A percentile compares a stretch with the other conserved stretches of the same genome.
phyloP scores from a whole-genome alignment of 148 eudicot species.

The Rhododendron henanense region DNA sequence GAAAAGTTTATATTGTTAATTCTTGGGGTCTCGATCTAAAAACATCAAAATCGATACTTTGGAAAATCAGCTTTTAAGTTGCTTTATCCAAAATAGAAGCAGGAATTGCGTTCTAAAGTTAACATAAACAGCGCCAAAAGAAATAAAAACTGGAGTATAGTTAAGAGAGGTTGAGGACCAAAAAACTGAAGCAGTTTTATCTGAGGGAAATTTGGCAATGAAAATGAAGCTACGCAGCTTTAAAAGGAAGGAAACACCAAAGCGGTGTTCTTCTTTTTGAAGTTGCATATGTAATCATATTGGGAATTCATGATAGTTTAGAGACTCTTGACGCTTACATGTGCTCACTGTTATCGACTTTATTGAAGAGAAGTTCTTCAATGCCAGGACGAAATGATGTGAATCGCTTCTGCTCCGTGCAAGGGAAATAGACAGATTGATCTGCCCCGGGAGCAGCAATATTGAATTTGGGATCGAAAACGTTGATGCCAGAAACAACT shows the following conservation, averaged over 20 bases:
- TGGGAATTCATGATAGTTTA: neutral
- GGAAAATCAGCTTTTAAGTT: neutral
- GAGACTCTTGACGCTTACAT: slow-evolving; percentile 40
- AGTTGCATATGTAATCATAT: no score
- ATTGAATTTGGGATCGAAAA: slow-evolving; percentile 92
- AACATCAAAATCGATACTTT: neutral
- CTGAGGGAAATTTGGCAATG: no score
- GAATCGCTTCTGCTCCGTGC: slow-evolving; percentile 58
- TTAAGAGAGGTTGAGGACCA: neutral
- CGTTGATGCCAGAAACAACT: slow-evolving; percentile 84
- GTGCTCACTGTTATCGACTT: slow-evolving; percentile 68
- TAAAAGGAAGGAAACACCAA: neutral
- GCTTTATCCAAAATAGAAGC: neutral
- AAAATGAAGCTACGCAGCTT: neutral
- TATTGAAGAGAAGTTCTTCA: slow-evolving; percentile 68
- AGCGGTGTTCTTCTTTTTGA: neutral
- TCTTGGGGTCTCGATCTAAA: no score
- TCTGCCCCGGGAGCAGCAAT: slow-evolving; percentile 98
- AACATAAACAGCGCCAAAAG: neutral
- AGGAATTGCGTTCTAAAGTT: neutral
- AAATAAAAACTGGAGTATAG: no score
- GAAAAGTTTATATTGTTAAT: no score
- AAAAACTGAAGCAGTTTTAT: no score
- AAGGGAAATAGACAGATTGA: slow-evolving; percentile 79
- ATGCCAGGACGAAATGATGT: slow-evolving; percentile 60